Evolutionary conservation across 1,284 basidiomycete genomes (phyloP), one percentile per base, ranked within the genome.

Genomic region (Irpex sp.): DNA sequence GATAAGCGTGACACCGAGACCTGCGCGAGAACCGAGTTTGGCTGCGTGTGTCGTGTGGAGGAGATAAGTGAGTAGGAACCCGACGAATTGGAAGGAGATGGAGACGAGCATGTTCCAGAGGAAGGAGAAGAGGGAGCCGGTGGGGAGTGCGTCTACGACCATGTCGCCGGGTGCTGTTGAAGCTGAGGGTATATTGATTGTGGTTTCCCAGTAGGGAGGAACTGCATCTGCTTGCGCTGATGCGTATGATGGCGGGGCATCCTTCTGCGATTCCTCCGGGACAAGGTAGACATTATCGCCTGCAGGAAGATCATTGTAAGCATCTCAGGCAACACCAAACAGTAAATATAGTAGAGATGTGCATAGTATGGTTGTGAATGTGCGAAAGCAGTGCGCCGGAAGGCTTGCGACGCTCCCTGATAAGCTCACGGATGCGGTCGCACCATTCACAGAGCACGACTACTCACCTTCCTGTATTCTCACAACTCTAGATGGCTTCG

Each of bases 181-280:
- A 55, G 83, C 75, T 60, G 87, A 87, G 6, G 90, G 89, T 23
- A 90, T 87, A 67, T 98, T 92, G 23, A 98, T 87, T 1, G 95
- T 96, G 5, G 94, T 98, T 71, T 98, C 97, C 90, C 96, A 98
- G 74, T 99, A 99, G 0, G 96, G 93, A 2, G 96, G 96, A 2
- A 96, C 95, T 12, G 94, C 87, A 74, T 99, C 96, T 9, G 93
- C 90, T 67, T 97, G 90, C 4, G 97, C 96, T 37, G 87, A 81
- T 52, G 93, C 89, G 74, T 99, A 99, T 4, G 88, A 86, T 14
- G 95, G 95, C 4, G 95, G 94, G 0, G 89, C 86, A 62, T 94
- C 90, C 64, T 90, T 86, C 65, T 88, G 84, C 5, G 84, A 75
- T 57, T 94, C 90, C 74, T 96, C 94, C 9, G 90, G 93, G 60